Evolutionary conservation across 495 filamentous ascomycete species (phyloP).

Genomic region (Xylaria bambusicola): DNA sequence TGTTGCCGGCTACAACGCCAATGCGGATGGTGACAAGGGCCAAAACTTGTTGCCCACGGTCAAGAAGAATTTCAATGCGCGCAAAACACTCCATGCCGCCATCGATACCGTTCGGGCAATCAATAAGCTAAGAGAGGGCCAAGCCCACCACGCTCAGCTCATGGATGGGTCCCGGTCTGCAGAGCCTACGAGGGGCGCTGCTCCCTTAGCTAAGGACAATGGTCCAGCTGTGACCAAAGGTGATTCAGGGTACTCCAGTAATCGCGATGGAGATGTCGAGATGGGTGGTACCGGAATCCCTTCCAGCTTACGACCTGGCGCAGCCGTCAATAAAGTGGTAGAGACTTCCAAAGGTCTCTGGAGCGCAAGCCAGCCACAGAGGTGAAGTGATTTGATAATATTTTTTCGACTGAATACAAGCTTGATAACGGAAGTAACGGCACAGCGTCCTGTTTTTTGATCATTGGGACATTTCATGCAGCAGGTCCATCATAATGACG

Average conservation of each 20-base stretch:
- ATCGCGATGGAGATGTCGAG: constrained; percentile 35
- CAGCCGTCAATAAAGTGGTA: constrained; percentile 32
- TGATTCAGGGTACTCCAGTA: constrained; percentile 47
- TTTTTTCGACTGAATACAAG: background rate
- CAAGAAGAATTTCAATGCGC: constrained; percentile 99
- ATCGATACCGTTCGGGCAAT: constrained; percentile 99
- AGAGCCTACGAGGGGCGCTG: constrained; percentile 36
- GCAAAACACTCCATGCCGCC: constrained; percentile 89
- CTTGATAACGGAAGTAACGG: constrained; percentile 13
- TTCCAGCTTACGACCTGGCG: constrained; percentile 34
- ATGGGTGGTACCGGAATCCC: constrained; percentile 43
- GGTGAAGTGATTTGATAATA: constrained; percentile 21
- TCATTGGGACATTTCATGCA: constrained; percentile 10
- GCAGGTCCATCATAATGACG: constrained; percentile 3
- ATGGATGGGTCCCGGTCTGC: constrained; percentile 65
- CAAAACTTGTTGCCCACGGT: constrained; percentile 86
- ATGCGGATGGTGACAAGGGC: constrained; percentile 35
- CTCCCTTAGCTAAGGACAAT: constrained; percentile 34
- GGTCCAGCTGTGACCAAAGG: constrained; percentile 27
- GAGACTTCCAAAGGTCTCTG: constrained; percentile 41
- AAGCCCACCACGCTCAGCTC: constrained; percentile 51
- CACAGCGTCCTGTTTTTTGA: background rate
- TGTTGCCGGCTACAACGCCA: constrained; percentile 62
- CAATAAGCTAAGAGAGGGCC: constrained; percentile 89
- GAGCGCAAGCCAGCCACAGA: constrained; percentile 33